Conservation (phyloP, 2,329 filamentous ascomycete species). For the Aureobasidium musti region DNA sequence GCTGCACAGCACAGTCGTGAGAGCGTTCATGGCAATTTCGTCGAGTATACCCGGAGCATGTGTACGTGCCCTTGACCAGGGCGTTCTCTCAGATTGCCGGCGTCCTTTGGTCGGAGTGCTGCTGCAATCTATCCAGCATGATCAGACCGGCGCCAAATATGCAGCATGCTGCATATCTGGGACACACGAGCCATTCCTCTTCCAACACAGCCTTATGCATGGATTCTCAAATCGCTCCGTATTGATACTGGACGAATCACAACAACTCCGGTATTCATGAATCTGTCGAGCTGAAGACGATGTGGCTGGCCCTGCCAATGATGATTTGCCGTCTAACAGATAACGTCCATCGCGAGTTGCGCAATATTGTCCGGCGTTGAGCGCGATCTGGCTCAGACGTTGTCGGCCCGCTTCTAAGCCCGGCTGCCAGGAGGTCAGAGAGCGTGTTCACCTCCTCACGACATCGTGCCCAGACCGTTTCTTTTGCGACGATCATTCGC, state of each 20-base stretch:
- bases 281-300: neutral
- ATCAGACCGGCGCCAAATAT: constrained; percentile 21
- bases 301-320: neutral
- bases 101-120: constrained; percentile 6
- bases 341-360: neutral
- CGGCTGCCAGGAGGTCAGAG: neutral
- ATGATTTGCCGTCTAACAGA: neutral
- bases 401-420: constrained; percentile 27
- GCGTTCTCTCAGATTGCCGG: constrained; percentile 8
- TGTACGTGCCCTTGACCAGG: constrained; percentile 10
- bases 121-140: constrained; percentile 18
- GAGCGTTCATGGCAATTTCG: constrained; percentile 16
- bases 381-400: constrained; percentile 22
- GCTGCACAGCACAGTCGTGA: constrained; percentile 21
- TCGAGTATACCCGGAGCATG: constrained; percentile 3
- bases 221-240: constrained; percentile 20
- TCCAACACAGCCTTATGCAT: constrained; percentile 25
- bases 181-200: constrained; percentile 7
- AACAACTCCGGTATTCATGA: neutral
- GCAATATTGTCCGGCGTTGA: constrained; percentile 14
- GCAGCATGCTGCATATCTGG: constrained; percentile 27
- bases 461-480: constrained; percentile 12
- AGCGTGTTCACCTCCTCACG: neutral
- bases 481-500: constrained; percentile 17
- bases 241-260: constrained; percentile 14